Percentiles rank a stretch among this genome's conserved stretches.
Evolutionary conservation across 768 basidiomycete genomes (phyloP).

Genomic region (Lentinula boryana): DNA sequence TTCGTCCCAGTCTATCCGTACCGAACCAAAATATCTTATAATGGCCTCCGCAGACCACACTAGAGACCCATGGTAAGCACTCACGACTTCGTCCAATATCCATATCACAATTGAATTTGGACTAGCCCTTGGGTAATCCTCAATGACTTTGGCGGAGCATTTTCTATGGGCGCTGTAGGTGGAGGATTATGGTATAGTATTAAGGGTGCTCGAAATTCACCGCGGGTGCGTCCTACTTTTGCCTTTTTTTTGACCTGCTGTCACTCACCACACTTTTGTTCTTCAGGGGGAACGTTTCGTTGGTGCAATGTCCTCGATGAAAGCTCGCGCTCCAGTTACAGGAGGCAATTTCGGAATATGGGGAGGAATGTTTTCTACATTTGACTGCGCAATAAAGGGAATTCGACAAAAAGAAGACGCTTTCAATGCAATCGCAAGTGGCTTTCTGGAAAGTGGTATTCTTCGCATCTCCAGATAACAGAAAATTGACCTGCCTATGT

Average conservation of each 20-base stretch:
- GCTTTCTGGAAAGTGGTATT: neutral
- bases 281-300: constrained; percentile 86
- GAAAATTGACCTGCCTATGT: neutral
- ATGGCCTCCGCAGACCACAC: constrained; percentile 94
- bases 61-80: constrained; percentile 79
- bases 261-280: neutral
- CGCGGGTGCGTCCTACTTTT: constrained; percentile 53
- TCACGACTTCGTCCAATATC: neutral
- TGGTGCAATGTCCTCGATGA: constrained; percentile 93
- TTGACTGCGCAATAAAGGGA: constrained; percentile 97
- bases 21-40: constrained; percentile 2
- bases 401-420: constrained; percentile 97
- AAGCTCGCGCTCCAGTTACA: constrained; percentile 95
- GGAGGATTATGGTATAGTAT: constrained; percentile 99
- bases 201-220: constrained; percentile 96
- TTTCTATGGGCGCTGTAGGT: constrained; percentile 96
- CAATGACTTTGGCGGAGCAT: constrained; percentile 97
- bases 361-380: constrained; percentile 98
- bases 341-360: constrained; percentile 96
- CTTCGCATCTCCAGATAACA: neutral
- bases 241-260: neutral
- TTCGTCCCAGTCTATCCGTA: neutral
- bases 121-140: constrained; percentile 95
- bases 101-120: neutral
- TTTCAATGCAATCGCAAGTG: constrained; percentile 96